Percentiles rank a stretch among this genome's conserved stretches.
Evolutionary conservation across 2,329 filamentous ascomycete genomes (phyloP).

Genomic region (Botrytis elliptica): DNA sequence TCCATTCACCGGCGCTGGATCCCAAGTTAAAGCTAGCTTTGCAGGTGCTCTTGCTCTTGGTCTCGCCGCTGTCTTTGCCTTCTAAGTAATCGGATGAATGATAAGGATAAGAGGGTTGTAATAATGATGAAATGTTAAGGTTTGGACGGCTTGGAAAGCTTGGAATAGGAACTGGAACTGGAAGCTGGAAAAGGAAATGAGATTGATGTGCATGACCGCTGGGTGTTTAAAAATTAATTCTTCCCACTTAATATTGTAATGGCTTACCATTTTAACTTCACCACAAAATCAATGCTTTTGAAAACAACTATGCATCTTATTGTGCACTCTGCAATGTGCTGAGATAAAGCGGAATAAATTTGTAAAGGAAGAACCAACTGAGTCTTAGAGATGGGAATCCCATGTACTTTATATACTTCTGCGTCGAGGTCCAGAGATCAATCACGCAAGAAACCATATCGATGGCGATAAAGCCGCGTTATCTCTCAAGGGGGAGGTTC

Average conservation of each 20-base stretch:
- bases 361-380: not conserved
- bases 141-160: not conserved
- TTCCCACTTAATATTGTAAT: slow-evolving; percentile 3
- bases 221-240: slow-evolving; percentile 9
- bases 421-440: not conserved
- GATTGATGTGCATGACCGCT: not conserved
- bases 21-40: slow-evolving; percentile 11
- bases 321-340: not conserved
- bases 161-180: not conserved
- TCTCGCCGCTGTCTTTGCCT: not conserved
- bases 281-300: not conserved
- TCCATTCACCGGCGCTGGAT: slow-evolving; percentile 14
- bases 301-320: not conserved
- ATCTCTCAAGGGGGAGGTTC: not conserved
- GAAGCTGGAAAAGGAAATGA: not conserved
- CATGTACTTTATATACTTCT: not conserved
- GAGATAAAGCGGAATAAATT: not conserved
- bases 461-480: not conserved
- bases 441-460: not conserved
- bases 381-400: not conserved
- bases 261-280: slow-evolving; percentile 1
- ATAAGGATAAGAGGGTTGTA: slow-evolving; percentile 1
- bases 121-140: slow-evolving; percentile 1
- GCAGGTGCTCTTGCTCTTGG: slow-evolving; percentile 4
- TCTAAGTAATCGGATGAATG: not conserved